These are phyloP conservation scores for Coemansia reversa DNA, from an alignment of 192 early-diverging fungal genomes.

Conservation along the genomic window DNA sequence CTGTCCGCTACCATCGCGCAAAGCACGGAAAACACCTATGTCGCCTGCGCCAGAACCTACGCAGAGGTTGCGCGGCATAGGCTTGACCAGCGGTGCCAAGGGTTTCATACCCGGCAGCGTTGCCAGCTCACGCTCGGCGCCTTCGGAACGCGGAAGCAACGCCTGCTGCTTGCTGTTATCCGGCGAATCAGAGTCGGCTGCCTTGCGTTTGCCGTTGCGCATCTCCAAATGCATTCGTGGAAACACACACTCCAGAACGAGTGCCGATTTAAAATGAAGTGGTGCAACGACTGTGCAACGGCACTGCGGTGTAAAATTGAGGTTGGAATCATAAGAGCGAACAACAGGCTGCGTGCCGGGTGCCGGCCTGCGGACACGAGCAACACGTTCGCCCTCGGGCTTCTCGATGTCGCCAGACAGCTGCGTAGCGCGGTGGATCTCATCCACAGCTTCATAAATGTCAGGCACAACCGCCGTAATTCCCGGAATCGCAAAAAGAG, in stretches of 20 bases:
- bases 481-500: constrained; percentile 50
- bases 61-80: constrained; percentile 7
- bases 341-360: constrained; percentile 5
- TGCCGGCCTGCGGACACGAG: not conserved
- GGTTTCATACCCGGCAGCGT: constrained; percentile 20
- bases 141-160: constrained; percentile 5
- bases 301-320: constrained; percentile 39
- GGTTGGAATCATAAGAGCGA: constrained; percentile 29
- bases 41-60: not conserved
- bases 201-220: constrained; percentile 32
- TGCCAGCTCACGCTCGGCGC: constrained; percentile 4
- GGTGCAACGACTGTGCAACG: constrained; percentile 28
- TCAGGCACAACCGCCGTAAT: constrained; percentile 44
- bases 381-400: constrained; percentile 3
- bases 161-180: constrained; percentile 19
- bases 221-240: constrained; percentile 27
- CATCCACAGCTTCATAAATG: constrained; percentile 53
- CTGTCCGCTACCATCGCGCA: not conserved
- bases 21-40: not conserved
- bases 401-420: constrained; percentile 10
- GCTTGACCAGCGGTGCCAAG: constrained; percentile 24
- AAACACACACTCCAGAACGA: constrained; percentile 46
- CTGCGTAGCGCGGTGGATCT: constrained; percentile 47
- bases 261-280: constrained; percentile 36
- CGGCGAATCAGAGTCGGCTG: constrained; percentile 14